Conservation (phyloP, 176 grass and related monocot species). For the Ananas comosus region DNA sequence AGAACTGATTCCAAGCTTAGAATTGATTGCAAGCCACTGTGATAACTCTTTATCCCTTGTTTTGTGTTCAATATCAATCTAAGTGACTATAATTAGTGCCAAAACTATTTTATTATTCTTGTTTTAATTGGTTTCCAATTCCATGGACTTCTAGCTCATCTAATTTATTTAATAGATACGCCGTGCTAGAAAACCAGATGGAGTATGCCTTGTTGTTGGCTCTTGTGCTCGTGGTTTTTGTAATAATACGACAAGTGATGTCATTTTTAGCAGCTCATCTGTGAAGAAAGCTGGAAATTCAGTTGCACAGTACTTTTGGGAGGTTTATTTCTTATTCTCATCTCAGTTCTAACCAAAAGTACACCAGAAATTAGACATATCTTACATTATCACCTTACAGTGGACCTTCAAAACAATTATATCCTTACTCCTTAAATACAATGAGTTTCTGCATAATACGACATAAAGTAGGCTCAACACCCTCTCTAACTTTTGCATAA, state of each 20-base stretch:
- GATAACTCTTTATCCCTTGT: no score
- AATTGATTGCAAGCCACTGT: no score
- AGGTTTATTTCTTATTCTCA: slow-evolving; percentile 38
- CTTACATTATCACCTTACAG: neutral
- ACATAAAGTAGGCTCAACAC: no score
- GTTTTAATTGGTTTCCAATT: neutral
- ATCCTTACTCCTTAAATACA: no score
- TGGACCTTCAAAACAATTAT: neutral
- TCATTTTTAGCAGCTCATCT: slow-evolving; percentile 83
- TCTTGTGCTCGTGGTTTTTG: slow-evolving; percentile 73
- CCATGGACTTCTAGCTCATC: neutral
- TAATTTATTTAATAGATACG: slow-evolving; percentile 47
- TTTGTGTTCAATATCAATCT: neutral
- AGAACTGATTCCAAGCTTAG: no score
- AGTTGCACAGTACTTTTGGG: slow-evolving; percentile 80
- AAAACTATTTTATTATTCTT: neutral
- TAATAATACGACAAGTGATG: slow-evolving; percentile 61
- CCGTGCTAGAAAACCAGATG: slow-evolving; percentile 76
- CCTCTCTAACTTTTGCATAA: no score
- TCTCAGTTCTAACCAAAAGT: neutral
- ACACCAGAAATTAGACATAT: neutral
- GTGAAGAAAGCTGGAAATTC: slow-evolving; percentile 45
- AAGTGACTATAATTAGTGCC: neutral
- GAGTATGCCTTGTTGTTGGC: slow-evolving; percentile 91
- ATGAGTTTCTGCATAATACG: no score